Percentiles rank a stretch among this genome's conserved stretches.
Evolutionary conservation across 139 green algal species (phyloP).

Genomic region (Gonium pectorale): DNA sequence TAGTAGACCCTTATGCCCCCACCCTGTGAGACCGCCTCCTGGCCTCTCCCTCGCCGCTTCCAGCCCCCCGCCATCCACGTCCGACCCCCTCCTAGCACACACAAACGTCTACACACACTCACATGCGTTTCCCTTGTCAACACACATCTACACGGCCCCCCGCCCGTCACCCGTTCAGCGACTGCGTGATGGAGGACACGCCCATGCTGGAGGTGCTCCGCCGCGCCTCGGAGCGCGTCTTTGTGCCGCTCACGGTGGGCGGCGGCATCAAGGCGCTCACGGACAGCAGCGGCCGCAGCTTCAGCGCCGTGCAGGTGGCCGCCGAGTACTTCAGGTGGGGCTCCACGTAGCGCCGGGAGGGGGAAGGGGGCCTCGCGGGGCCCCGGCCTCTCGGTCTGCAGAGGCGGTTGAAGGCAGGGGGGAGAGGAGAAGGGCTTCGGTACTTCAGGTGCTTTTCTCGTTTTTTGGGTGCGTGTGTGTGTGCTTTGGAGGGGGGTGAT

Average conservation of each 20-base stretch:
- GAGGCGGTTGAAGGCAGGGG: too few relatives aligned
- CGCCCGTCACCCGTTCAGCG: neutral
- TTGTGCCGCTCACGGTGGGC: conserved; percentile 98
- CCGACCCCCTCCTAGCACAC: too few relatives aligned
- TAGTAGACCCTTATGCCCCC: too few relatives aligned
- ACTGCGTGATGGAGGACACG: conserved; percentile 90
- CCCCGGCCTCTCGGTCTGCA: too few relatives aligned
- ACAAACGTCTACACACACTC: too few relatives aligned
- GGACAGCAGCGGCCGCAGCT: conserved; percentile 80
- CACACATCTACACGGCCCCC: neutral
- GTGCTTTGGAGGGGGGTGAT: too few relatives aligned
- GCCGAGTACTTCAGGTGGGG: conserved; percentile 94
- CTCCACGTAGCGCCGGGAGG: neutral
- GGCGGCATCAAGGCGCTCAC: conserved; percentile 96
- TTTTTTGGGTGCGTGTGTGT: too few relatives aligned
- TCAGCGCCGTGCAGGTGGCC: conserved; percentile 94
- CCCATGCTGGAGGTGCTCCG: conserved; percentile 95
- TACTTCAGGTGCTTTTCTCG: neutral
- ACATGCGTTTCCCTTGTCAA: neutral
- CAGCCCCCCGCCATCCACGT: too few relatives aligned
- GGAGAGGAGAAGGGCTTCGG: neutral
- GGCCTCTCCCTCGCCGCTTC: too few relatives aligned
- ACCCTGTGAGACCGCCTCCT: too few relatives aligned
- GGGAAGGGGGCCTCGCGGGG: neutral
- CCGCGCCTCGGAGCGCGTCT: conserved; percentile 90